Evolutionary conservation across 2,329 filamentous ascomycete species (phyloP), one percentile per base, ranked within the genome.

Genomic region (Claviceps spartinae): DNA sequence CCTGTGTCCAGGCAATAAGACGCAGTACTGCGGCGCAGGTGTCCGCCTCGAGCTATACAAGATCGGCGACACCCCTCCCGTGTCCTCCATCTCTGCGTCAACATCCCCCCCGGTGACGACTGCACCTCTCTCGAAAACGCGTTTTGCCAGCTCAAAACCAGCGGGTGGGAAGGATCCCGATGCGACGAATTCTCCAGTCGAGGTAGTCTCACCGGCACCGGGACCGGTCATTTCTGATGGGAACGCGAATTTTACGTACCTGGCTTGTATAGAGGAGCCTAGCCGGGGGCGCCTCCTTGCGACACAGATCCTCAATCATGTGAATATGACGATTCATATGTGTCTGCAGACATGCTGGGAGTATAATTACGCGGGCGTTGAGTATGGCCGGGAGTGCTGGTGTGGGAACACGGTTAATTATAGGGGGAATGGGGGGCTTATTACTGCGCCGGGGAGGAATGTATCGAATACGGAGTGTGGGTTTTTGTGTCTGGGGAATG

Each of bases 301-400:
- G 1, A 52, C 50, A 0, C 63, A 68, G 41, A 49, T 66, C 4
- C 55, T 64, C 37, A 68, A 64, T 34, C 59, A 63, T 14, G 57
- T 49, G 11, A 54, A 59, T 8, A 69, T 70, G 67, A 68, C 65
- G 0, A 57, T 68, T 13, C 59, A 65, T 9, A 52, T 54, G 0
- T 70, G 68, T 48, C 54, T 68, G 1, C 58, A 63, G 47, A 59
- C 59, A 1, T 70, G 68, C 47, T 60, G 57, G 40, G 55, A 62
- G 20, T 69, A 65, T 51, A 61, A 60, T 6, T 70, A 61, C 24
- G 66, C 63, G 1, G 68, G 67, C 9, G 60, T 69, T 4, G 66
- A 70, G 49, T 69, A 69, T 36, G 65, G 65, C 6, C 60, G 59
- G 2, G 67, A 70, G 22, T 70, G 68, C 26, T 70, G 65, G 61